Percentiles rank a stretch among this genome's conserved stretches.
Evolutionary conservation across 2,329 filamentous ascomycete genomes (phyloP).

Genomic region (Westerdykella sp.): DNA sequence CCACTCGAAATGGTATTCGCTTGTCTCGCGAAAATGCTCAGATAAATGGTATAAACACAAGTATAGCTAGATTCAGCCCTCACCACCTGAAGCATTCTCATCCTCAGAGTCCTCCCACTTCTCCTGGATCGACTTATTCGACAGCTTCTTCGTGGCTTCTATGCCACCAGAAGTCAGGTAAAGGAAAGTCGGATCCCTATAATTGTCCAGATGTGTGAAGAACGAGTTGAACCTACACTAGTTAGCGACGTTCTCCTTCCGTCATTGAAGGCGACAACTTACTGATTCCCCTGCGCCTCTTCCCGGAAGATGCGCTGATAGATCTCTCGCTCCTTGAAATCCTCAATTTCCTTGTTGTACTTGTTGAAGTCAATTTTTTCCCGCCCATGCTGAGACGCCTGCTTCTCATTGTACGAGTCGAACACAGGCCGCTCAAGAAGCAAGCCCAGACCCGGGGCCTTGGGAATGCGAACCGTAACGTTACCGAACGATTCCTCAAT

Average conservation of each 20-base stretch:
- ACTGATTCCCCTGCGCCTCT: constrained; percentile 82
- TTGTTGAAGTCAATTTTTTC: constrained; percentile 72
- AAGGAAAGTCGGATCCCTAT: constrained; percentile 44
- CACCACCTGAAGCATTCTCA: constrained; percentile 32
- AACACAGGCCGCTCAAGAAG: constrained; percentile 89
- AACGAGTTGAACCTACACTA: constrained; percentile 41
- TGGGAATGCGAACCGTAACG: constrained; percentile 75
- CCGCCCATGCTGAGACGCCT: constrained; percentile 56
- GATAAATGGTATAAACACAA: too few relatives aligned
- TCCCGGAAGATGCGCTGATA: constrained; percentile 87
- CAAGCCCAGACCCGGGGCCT: constrained; percentile 82
- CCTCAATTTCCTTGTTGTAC: constrained; percentile 70
- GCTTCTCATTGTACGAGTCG: constrained; percentile 75
- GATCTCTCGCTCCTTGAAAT: constrained; percentile 88
- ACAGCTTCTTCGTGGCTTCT: constrained; percentile 36
- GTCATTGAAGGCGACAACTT: constrained; percentile 39
- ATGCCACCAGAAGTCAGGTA: constrained; percentile 47
- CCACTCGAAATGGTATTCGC: too few relatives aligned
- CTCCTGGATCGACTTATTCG: constrained; percentile 21
- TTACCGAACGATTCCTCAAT: constrained; percentile 70
- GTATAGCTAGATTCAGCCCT: constrained; percentile 14
- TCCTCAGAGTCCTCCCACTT: constrained; percentile 33
- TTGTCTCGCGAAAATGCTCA: too few relatives aligned
- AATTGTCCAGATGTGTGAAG: constrained; percentile 48
- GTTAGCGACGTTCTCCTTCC: constrained; percentile 10